These are phyloP conservation scores for Penicillium arizonense DNA, from an alignment of 495 filamentous ascomycete genomes.

Conservation along the genomic window DNA sequence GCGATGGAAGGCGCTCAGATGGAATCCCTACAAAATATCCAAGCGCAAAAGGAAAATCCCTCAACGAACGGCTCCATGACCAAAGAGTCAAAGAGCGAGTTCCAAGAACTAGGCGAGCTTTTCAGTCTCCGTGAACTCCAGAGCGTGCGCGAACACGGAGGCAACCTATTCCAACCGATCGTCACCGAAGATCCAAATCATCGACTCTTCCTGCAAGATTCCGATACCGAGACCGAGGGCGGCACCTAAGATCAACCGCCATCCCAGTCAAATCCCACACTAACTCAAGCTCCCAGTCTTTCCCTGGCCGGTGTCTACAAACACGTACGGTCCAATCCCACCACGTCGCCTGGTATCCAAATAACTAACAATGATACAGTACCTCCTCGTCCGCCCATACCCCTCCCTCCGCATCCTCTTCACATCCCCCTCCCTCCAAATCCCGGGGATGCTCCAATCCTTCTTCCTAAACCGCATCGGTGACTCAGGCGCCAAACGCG, in stretches of 20 bases:
- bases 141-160: conserved; percentile 38
- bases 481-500: conserved; percentile 48
- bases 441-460: conserved; percentile 57
- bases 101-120: conserved; percentile 56
- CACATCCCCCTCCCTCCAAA: conserved; percentile 56
- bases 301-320: conserved; percentile 46
- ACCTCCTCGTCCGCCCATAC: conserved; percentile 56
- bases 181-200: conserved; percentile 3
- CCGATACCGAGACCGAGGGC: conserved; percentile 8
- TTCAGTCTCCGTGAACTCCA: conserved; percentile 57
- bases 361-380: conserved; percentile 31
- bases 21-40: conserved; percentile 49
- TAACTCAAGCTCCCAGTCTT: not conserved
- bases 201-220: conserved; percentile 12
- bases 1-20: conserved; percentile 54
- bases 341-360: not conserved
- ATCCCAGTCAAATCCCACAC: not conserved
- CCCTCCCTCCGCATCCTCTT: conserved; percentile 63
- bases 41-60: conserved; percentile 10
- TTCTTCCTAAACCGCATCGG: conserved; percentile 57
- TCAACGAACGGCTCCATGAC: not conserved
- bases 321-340: conserved; percentile 28
- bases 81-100: conserved; percentile 28
- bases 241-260: not conserved
- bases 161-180: conserved; percentile 33